These are phyloP conservation scores for Podaxis carcinomalis DNA, from an alignment of 768 basidiomycete genomes.

Conservation along the genomic window DNA sequence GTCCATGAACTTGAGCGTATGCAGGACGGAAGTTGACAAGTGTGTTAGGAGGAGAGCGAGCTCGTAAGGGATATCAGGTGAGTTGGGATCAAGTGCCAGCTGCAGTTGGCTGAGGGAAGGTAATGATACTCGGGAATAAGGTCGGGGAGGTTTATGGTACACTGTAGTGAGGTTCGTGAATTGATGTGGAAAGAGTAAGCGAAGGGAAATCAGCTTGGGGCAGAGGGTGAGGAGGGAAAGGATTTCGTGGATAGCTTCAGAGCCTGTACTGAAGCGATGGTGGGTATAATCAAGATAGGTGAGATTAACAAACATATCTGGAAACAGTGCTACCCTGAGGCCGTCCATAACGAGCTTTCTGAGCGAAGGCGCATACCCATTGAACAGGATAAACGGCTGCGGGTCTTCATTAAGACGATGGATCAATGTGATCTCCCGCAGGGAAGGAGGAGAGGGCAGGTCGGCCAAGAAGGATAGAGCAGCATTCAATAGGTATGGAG, in stretches of 20 bases:
- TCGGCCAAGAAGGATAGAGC: conserved; percentile 55
- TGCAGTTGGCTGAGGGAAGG: conserved; percentile 43
- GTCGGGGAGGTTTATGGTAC: conserved; percentile 24
- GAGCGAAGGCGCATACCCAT: conserved; percentile 54
- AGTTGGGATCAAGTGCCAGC: conserved; percentile 42
- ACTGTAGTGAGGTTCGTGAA: conserved; percentile 7
- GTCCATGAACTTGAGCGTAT: conserved; percentile 45
- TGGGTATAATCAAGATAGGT: conserved; percentile 68
- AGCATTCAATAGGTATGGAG: conserved; percentile 67
- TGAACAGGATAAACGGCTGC: conserved; percentile 64
- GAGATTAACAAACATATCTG: conserved; percentile 58
- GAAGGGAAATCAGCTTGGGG: conserved; percentile 46
- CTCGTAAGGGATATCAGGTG: conserved; percentile 56
- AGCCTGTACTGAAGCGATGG: conserved; percentile 59
- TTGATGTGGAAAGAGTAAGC: conserved; percentile 43
- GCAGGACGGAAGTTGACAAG: conserved; percentile 44
- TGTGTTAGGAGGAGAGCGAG: conserved; percentile 48
- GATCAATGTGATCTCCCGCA: conserved; percentile 32
- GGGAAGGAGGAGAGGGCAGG: conserved; percentile 22
- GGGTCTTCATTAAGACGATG: conserved; percentile 66
- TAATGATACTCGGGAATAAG: conserved; percentile 34
- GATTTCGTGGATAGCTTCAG: conserved; percentile 54
- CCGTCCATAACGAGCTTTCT: conserved; percentile 57
- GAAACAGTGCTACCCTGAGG: conserved; percentile 57
- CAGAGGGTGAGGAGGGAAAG: conserved; percentile 55